Conservation (phyloP, 192 early-diverging fungal species). For the Paraglomus brasilianum region DNA sequence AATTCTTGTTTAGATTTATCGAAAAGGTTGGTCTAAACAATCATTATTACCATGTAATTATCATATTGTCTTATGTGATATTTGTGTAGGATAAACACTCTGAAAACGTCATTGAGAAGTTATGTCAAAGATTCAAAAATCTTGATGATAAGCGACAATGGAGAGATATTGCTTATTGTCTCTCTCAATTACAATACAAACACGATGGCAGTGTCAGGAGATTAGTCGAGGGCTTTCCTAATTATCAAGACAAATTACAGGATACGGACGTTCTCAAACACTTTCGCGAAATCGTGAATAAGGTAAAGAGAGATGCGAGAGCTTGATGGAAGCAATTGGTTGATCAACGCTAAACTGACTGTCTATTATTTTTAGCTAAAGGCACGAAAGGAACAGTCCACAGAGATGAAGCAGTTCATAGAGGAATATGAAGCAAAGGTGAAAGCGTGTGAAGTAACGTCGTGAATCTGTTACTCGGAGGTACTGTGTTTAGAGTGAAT, state of each 20-base stretch:
- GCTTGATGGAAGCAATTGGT: background rate
- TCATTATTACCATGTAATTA: background rate
- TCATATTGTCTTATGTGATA: background rate
- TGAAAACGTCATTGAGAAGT: slow-evolving; percentile 94
- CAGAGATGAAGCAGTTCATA: slow-evolving; percentile 73
- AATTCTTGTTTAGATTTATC: slow-evolving; percentile 94
- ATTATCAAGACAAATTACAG: slow-evolving; percentile 91
- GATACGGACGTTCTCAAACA: slow-evolving; percentile 82
- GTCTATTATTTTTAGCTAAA: slow-evolving; percentile 41
- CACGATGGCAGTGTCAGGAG: slow-evolving; percentile 84
- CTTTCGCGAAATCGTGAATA: slow-evolving; percentile 82
- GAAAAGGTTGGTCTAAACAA: slow-evolving; percentile 44
- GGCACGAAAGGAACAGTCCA: slow-evolving; percentile 61
- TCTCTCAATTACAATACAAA: slow-evolving; percentile 86
- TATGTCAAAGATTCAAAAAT: slow-evolving; percentile 91
- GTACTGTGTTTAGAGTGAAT: too few species aligned
- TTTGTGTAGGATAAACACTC: slow-evolving; percentile 82
- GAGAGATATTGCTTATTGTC: slow-evolving; percentile 92
- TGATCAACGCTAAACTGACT: background rate
- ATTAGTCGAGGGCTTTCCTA: slow-evolving; percentile 77
- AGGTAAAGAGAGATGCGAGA: slow-evolving; percentile 52
- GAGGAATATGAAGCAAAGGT: slow-evolving; percentile 82
- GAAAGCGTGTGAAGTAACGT: too few species aligned
- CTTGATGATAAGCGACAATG: slow-evolving; percentile 75
- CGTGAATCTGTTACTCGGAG: too few species aligned